Evolutionary conservation across 2,329 filamentous ascomycete species (phyloP).

Genomic region (Ophiostoma fasciatum): DNA sequence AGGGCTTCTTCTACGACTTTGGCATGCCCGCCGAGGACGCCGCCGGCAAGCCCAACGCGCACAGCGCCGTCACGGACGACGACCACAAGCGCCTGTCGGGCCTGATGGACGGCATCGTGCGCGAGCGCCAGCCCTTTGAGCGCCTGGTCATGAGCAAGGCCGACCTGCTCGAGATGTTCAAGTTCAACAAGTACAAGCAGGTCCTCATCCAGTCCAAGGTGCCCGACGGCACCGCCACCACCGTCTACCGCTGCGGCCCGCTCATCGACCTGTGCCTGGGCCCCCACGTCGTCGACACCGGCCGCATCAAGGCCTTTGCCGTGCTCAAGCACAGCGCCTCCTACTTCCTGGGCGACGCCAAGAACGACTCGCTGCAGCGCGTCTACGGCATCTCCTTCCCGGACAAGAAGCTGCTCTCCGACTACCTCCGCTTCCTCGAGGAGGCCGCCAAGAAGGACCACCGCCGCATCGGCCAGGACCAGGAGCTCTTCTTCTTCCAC

Average conservation of each 20-base stretch:
- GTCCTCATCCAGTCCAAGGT: constrained; percentile 94
- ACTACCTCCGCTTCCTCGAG: constrained; percentile 88
- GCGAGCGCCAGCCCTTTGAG: constrained; percentile 94
- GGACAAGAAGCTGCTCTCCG: constrained; percentile 86
- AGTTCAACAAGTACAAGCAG: constrained; percentile 96
- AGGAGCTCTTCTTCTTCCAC: constrained; percentile 96
- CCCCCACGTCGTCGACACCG: constrained; percentile 86
- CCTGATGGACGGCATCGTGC: constrained; percentile 70
- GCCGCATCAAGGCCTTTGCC: constrained; percentile 86
- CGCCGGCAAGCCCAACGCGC: constrained; percentile 13
- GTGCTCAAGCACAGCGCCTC: constrained; percentile 56
- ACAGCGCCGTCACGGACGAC: constrained; percentile 47
- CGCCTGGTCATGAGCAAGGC: constrained; percentile 80
- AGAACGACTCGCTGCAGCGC: constrained; percentile 88
- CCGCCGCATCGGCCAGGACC: constrained; percentile 81
- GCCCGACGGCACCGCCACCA: constrained; percentile 74
- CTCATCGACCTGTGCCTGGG: constrained; percentile 92
- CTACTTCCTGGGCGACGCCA: constrained; percentile 88
- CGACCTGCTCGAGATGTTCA: constrained; percentile 88
- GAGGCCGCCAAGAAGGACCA: constrained; percentile 98
- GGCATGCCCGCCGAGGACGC: constrained; percentile 50
- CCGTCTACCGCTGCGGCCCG: constrained; percentile 86
- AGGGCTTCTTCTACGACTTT: constrained; percentile 98
- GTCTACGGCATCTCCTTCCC: constrained; percentile 94
- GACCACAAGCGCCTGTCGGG: constrained; percentile 80